Conservation (phyloP, 345 rosid genomes). For the Nasturtium officinale region DNA sequence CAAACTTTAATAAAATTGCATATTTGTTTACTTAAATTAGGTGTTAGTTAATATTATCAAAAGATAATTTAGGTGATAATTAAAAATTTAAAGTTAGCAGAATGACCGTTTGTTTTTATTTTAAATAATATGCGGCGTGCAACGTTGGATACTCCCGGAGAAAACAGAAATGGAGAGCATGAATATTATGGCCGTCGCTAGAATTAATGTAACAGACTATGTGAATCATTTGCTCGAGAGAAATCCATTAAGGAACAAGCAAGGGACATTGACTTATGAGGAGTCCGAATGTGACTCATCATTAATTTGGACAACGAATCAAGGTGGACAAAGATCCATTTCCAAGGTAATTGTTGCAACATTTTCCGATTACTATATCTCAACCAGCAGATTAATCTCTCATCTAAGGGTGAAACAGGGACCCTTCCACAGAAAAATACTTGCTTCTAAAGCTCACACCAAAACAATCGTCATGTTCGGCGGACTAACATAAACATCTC, state of each 20-base stretch:
- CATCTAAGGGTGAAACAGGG: background rate
- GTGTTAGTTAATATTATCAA: background rate
- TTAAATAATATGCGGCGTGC: no score
- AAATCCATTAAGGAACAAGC: no score
- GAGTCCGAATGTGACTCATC: background rate
- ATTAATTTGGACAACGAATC: background rate
- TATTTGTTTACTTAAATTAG: background rate
- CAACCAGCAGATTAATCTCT: background rate
- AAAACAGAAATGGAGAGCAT: no score
- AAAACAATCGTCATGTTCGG: background rate
- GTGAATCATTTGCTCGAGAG: no score
- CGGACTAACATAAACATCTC: background rate
- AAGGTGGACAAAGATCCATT: background rate
- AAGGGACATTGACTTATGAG: background rate
- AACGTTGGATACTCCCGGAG: no score
- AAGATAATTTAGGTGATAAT: background rate
- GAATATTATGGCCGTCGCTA: no score
- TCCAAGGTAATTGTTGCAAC: background rate
- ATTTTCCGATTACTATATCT: background rate
- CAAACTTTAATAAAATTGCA: background rate
- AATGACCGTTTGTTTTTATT: no score
- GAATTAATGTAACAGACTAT: no score
- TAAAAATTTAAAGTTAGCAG: no score
- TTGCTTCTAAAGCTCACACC: background rate
- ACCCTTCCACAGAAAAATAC: no score